A percentile compares a stretch with the other conserved stretches of the same genome.
These are phyloP conservation scores for Prinsepia uniflora DNA, from an alignment of 306 rosid species.

Conservation along the genomic window DNA sequence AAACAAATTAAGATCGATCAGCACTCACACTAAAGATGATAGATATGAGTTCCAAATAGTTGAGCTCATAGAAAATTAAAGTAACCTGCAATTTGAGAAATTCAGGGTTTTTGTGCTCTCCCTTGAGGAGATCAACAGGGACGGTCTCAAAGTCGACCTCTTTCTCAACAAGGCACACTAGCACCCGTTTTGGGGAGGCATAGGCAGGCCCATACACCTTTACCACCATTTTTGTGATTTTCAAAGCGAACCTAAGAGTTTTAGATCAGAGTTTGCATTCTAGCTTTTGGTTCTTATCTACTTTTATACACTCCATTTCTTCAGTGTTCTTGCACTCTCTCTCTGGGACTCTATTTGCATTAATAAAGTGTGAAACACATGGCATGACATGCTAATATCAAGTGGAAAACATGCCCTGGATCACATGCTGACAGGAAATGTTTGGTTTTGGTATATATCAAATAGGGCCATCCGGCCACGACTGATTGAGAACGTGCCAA, in stretches of 20 bases:
- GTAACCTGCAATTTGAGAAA: slow-evolving; percentile 38
- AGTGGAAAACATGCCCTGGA: too few relatives aligned
- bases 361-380: too few relatives aligned
- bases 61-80: too few relatives aligned
- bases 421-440: too few relatives aligned
- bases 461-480: too few relatives aligned
- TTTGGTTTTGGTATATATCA: too few relatives aligned
- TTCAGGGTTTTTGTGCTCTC: slow-evolving; percentile 31
- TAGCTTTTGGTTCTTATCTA: not conserved
- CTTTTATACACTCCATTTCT: not conserved
- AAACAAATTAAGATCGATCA: not conserved
- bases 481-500: too few relatives aligned
- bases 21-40: not conserved
- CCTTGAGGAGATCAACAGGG: slow-evolving; percentile 18
- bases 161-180: slow-evolving; percentile 35
- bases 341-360: too few relatives aligned
- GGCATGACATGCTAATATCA: too few relatives aligned
- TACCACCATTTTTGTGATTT: slow-evolving; percentile 27
- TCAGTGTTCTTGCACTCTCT: too few relatives aligned
- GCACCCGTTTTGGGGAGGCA: slow-evolving; percentile 30
- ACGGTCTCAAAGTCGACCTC: slow-evolving; percentile 32
- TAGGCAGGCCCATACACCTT: slow-evolving; percentile 33
- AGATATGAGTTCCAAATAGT: not conserved
- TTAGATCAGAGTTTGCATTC: not conserved
- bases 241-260: not conserved